Conservation (phyloP, 768 basidiomycete genomes). For the Pleurotus platypus region DNA sequence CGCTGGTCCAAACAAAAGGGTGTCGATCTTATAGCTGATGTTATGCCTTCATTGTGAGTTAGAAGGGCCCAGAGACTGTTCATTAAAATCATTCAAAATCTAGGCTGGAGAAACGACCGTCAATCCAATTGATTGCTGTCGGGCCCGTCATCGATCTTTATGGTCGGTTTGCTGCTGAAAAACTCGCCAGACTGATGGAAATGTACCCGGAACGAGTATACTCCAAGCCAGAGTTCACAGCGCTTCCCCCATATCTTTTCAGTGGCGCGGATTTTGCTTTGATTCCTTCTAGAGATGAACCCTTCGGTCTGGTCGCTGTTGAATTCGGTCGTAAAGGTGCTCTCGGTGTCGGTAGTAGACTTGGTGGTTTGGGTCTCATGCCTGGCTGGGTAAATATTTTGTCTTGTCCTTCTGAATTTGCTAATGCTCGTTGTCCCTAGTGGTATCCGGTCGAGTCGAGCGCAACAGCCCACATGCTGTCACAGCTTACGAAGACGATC, state of each 20-base stretch:
- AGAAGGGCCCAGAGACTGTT: conserved; percentile 1
- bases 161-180: conserved; percentile 93
- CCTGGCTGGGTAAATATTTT: conserved; percentile 83
- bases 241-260: conserved; percentile 89
- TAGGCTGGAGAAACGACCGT: conserved; percentile 81
- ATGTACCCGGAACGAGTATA: conserved; percentile 90
- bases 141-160: conserved; percentile 96
- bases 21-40: conserved; percentile 95
- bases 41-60: conserved; percentile 84
- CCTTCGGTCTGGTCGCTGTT: conserved; percentile 93
- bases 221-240: conserved; percentile 97
- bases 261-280: conserved; percentile 94
- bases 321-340: conserved; percentile 97
- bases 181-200: conserved; percentile 89
- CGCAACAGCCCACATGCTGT: conserved; percentile 91
- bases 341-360: conserved; percentile 89
- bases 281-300: conserved; percentile 94
- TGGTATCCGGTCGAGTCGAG: conserved; percentile 98
- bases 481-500: conserved; percentile 91
- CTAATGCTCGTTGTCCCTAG: conserved; percentile 31
- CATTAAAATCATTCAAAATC: conserved; percentile 6
- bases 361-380: conserved; percentile 95
- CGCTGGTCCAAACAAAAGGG: conserved; percentile 99
- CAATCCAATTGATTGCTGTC: conserved; percentile 83
- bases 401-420: background rate